Percentiles rank a stretch among this genome's conserved stretches.
These are phyloP conservation scores for Solanum ossicruentum DNA, from an alignment of 257 asterid species.

Conservation along the genomic window DNA sequence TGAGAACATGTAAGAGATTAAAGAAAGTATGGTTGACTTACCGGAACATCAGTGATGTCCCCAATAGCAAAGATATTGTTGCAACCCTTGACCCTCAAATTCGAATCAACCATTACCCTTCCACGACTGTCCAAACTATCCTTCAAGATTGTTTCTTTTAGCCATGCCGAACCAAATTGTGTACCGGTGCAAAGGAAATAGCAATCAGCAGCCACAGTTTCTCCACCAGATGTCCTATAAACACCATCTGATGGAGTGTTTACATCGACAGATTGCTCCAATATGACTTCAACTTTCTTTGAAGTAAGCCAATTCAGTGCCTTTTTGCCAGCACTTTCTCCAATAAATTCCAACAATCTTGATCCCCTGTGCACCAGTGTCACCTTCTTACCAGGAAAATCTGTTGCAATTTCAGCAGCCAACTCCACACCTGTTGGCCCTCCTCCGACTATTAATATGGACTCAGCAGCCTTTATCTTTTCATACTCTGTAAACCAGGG, in stretches of 20 bases:
- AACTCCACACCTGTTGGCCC: slow-evolving; percentile 18
- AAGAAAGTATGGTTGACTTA: not conserved
- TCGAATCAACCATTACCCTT: slow-evolving; percentile 12
- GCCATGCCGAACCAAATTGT: slow-evolving; percentile 10
- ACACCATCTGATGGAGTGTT: slow-evolving; percentile 4
- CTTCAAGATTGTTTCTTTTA: slow-evolving; percentile 5
- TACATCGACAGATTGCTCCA: slow-evolving; percentile 7
- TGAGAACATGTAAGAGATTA: not conserved
- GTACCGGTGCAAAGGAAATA: slow-evolving; percentile 9
- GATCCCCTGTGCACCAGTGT: slow-evolving; percentile 10
- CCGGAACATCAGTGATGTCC: slow-evolving; percentile 9
- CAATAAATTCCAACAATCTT: slow-evolving; percentile 11
- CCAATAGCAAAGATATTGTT: slow-evolving; percentile 10
- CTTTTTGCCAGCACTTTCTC: not conserved
- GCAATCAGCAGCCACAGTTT: slow-evolving; percentile 9
- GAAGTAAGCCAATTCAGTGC: slow-evolving; percentile 6
- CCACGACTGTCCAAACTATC: slow-evolving; percentile 9
- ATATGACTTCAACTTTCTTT: slow-evolving; percentile 9
- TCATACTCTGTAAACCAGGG: not conserved
- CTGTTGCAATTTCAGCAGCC: slow-evolving; percentile 13
- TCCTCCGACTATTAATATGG: slow-evolving; percentile 14
- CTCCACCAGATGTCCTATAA: slow-evolving; percentile 9
- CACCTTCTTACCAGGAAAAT: slow-evolving; percentile 12
- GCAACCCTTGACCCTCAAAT: slow-evolving; percentile 9
- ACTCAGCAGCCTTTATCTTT: slow-evolving; percentile 1